Evolutionary conservation across 139 green algal species (phyloP).

Genomic region (Auxenochlorella pyrenoidosa): DNA sequence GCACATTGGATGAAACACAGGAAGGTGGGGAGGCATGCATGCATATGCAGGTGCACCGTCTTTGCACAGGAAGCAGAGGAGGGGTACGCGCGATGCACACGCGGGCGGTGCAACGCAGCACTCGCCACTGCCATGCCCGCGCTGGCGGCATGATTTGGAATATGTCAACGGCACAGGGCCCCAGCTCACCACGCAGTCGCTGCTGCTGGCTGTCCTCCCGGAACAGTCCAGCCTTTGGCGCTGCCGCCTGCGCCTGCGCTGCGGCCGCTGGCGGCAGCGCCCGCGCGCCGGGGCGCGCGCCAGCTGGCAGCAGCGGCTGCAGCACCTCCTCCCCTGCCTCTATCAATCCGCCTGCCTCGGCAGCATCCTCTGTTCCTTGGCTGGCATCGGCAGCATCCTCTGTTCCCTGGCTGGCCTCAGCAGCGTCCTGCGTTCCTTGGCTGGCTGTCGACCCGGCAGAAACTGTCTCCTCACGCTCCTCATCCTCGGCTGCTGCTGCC

Average conservation of each 20-base stretch:
- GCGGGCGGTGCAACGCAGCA: too few relatives aligned
- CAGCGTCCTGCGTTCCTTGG: neutral
- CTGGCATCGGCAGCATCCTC: neutral
- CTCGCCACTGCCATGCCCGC: too few relatives aligned
- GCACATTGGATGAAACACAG: too few relatives aligned
- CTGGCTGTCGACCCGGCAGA: neutral
- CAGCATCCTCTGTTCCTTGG: neutral
- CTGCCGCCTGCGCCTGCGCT: neutral
- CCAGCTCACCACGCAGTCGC: neutral
- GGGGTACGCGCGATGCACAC: too few relatives aligned
- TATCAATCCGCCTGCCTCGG: neutral
- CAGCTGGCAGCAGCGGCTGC: neutral
- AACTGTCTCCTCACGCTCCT: neutral
- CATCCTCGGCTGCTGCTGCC: neutral
- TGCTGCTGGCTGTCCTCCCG: neutral
- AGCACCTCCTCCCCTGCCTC: neutral
- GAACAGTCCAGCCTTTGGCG: neutral
- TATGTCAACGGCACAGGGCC: too few relatives aligned
- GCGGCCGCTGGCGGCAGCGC: neutral
- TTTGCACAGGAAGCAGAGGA: too few relatives aligned
- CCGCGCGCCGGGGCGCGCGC: neutral
- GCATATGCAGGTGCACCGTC: too few relatives aligned
- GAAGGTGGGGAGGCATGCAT: too few relatives aligned
- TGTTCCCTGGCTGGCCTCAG: neutral
- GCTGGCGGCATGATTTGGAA: neutral